Base-by-base conservation (phyloP, 2,329 filamentous ascomycete species). In the Periconia sp. region DNA sequence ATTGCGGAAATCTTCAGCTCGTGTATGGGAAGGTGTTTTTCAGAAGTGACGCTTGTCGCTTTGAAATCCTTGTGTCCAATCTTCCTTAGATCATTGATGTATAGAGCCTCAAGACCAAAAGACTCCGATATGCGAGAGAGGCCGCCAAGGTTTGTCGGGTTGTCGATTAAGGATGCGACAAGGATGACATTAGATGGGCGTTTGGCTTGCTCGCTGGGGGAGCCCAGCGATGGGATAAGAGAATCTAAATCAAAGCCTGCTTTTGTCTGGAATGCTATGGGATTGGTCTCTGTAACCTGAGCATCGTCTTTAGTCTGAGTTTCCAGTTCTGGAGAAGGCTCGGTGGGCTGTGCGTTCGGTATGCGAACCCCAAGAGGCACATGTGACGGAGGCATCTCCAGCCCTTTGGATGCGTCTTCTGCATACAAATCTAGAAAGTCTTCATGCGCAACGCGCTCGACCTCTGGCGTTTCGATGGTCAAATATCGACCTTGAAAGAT, bases 91-190 rank as follows among this genome's bases (percentile, higher is more conserved):
- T 71, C 69, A 32, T 68, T 61, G 16, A 81, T 65, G 54, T 75
- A 73, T 12, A 81, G 59, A 2, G 69, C 65, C 28, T 68, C 63
- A 2, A 75, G 69, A 37, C 77, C 78, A 43, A 80, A 80, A 23
- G 78, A 77, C 46, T 81, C 78, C 4, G 71, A 69, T 36, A 76
- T 73, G 25, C 78, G 72, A 17, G 73, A 77, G 9, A 79, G 69
- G 12, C 76, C 76, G 39, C 76, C 76, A 7, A 79, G 65, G 42
- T 79, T 79, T 39, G 74, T 72, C 7, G 76, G 73, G 31, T 77
- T 77, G 54, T 75, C 72, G 36, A 79, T 74, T 1, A 79, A 64
- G 15, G 77, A 79, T 19, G 76, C 78, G 25, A 80, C 57, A 36
- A 81, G 65, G 35, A 78, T 68, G 35, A 79, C 65, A 18, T 67